Conservation (phyloP, 2,329 filamentous ascomycete species). For the Annulohypoxylon truncatum region DNA sequence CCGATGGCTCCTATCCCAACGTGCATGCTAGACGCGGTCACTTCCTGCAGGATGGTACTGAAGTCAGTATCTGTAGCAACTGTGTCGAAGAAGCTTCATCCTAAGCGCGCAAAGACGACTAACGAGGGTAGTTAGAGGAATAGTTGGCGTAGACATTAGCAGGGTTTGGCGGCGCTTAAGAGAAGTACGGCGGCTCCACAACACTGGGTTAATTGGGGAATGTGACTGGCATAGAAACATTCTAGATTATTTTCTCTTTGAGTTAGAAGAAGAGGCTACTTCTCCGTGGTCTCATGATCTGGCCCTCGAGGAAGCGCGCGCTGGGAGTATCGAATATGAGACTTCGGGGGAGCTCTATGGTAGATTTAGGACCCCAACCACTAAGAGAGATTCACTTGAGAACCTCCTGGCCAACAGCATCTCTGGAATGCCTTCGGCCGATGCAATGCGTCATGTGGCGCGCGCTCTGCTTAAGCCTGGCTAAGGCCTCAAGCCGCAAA, state of each 20-base stretch:
- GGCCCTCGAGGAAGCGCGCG: slow-evolving; percentile 41
- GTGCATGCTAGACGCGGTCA: slow-evolving; percentile 15
- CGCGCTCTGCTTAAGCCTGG: slow-evolving; percentile 40
- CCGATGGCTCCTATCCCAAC: slow-evolving; percentile 10
- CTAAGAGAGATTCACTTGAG: slow-evolving; percentile 29
- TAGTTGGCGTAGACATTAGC: slow-evolving; percentile 29
- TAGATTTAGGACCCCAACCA: slow-evolving; percentile 33
- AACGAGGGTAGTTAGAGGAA: slow-evolving; percentile 27
- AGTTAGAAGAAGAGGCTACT: slow-evolving; percentile 23
- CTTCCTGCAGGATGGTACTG: slow-evolving; percentile 20
- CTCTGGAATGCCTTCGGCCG: slow-evolving; percentile 23
- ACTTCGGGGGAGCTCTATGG: slow-evolving; percentile 31
- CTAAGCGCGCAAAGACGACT: slow-evolving; percentile 43
- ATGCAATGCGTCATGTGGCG: slow-evolving; percentile 46
- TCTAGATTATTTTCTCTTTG: slow-evolving; percentile 24
- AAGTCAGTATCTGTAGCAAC: slow-evolving; percentile 19
- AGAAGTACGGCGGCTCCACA: slow-evolving; percentile 41
- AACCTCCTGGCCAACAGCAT: slow-evolving; percentile 36
- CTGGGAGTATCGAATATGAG: slow-evolving; percentile 33
- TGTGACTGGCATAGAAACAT: slow-evolving; percentile 39
- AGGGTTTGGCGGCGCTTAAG: slow-evolving; percentile 42
- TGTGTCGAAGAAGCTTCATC: slow-evolving; percentile 20
- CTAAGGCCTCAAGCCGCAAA: slow-evolving; percentile 32
- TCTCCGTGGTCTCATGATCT: slow-evolving; percentile 18
- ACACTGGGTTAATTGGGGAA: slow-evolving; percentile 37